A percentile compares a stretch with the other conserved stretches of the same genome.
Evolutionary conservation across 2,329 filamentous ascomycete species (phyloP).

Genomic region (Monosporascus sp.): DNA sequence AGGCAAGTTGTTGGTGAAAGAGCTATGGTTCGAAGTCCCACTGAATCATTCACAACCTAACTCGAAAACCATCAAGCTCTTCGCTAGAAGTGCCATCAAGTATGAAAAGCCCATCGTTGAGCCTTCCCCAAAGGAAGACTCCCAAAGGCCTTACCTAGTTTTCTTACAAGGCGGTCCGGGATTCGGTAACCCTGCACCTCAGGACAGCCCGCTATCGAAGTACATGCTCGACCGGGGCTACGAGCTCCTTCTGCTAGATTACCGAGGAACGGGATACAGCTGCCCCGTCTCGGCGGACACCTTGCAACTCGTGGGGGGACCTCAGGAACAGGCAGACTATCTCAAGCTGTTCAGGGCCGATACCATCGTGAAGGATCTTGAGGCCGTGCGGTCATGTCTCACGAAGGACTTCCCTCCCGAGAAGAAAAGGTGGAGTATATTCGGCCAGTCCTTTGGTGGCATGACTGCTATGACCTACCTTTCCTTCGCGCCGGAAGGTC

Average conservation of each 20-base stretch:
- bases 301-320: constrained; percentile 59
- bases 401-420: constrained; percentile 64
- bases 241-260: constrained; percentile 81
- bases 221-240: constrained; percentile 74
- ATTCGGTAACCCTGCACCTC: constrained; percentile 68
- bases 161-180: constrained; percentile 87
- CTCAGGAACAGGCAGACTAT: constrained; percentile 69
- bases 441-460: constrained; percentile 90
- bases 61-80: constrained; percentile 63
- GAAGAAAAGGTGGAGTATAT: constrained; percentile 75
- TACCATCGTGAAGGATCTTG: constrained; percentile 83
- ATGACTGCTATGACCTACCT: constrained; percentile 83
- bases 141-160: constrained; percentile 55
- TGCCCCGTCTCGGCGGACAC: constrained; percentile 72
- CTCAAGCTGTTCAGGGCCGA: constrained; percentile 83
- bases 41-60: constrained; percentile 66
- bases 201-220: constrained; percentile 67
- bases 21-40: constrained; percentile 84
- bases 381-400: constrained; percentile 74
- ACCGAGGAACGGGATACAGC: constrained; percentile 83
- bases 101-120: constrained; percentile 57
- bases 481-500: constrained; percentile 69
- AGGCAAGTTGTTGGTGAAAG: constrained; percentile 73
- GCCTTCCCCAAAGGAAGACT: constrained; percentile 29
- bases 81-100: constrained; percentile 69